These are phyloP conservation scores for Ogataea chonburiensis DNA, from an alignment of 805 yeast genomes.

Conservation along the genomic window DNA sequence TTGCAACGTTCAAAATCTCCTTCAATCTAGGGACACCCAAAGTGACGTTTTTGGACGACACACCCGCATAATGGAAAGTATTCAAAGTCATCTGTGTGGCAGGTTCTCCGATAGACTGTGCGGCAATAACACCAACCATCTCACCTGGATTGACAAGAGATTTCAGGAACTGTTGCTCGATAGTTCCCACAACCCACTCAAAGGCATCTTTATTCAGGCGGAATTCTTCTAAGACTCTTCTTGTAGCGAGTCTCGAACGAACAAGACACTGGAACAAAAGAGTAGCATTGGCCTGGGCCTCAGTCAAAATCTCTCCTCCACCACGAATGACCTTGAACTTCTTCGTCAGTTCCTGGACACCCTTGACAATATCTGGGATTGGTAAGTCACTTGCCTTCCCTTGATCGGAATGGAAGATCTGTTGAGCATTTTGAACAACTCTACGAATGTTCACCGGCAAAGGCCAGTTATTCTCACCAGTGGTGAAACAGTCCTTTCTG, in stretches of 20 bases:
- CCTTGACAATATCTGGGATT: slow-evolving; percentile 71
- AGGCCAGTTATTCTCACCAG: slow-evolving; percentile 97
- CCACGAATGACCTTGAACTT: slow-evolving; percentile 82
- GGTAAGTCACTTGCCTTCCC: slow-evolving; percentile 87
- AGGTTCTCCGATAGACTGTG: slow-evolving; percentile 97
- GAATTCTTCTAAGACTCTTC: slow-evolving; percentile 90
- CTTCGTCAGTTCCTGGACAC: slow-evolving; percentile 66
- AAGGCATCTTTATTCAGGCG: slow-evolving; percentile 81
- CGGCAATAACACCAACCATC: slow-evolving; percentile 97
- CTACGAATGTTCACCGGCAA: slow-evolving; percentile 96
- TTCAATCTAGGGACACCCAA: slow-evolving; percentile 97
- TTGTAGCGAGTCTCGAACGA: slow-evolving; percentile 87
- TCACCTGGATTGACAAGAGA: slow-evolving; percentile 95
- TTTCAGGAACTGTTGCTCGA: slow-evolving; percentile 89
- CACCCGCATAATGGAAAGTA: slow-evolving; percentile 98
- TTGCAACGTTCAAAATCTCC: slow-evolving; percentile 97
- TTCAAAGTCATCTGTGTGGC: slow-evolving; percentile 98
- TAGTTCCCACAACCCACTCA: slow-evolving; percentile 94
- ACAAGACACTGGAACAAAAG: slow-evolving; percentile 85
- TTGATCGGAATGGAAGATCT: slow-evolving; percentile 91
- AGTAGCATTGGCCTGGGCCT: slow-evolving; percentile 93
- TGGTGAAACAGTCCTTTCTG: slow-evolving; percentile 77
- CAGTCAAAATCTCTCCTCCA: slow-evolving; percentile 62
- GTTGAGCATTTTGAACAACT: slow-evolving; percentile 94
- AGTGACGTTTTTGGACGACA: slow-evolving; percentile 92